These are phyloP conservation scores for barley (Hordeum vulgare) DNA, from an alignment of 176 grass and related monocot genomes.

Conservation along the genomic window MorexV3_pseudomolecules_assembly NC_058520.1:567451694-567452193, in stretches of 20 bases:
- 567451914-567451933: fast-evolving
- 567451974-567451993: fast-evolving
- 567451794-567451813: background rate
- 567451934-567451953: background rate
- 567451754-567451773: background rate
- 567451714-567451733: background rate
- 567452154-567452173: background rate
- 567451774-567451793: background rate
- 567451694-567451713: fast-evolving
- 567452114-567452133: fast-evolving
- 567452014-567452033: background rate
- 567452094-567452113: background rate
- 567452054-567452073: background rate
- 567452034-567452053: background rate
- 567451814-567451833: background rate
- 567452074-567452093: background rate
- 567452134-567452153: background rate
- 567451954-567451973: background rate
- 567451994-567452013: background rate
- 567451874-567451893: background rate
- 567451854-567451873: background rate
- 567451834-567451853: fast-evolving
- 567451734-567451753: background rate
- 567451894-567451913: background rate
- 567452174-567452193: background rate